Base-by-base conservation (phyloP, 2,329 filamentous ascomycete species). In the Xylariaceae sp. region DNA sequence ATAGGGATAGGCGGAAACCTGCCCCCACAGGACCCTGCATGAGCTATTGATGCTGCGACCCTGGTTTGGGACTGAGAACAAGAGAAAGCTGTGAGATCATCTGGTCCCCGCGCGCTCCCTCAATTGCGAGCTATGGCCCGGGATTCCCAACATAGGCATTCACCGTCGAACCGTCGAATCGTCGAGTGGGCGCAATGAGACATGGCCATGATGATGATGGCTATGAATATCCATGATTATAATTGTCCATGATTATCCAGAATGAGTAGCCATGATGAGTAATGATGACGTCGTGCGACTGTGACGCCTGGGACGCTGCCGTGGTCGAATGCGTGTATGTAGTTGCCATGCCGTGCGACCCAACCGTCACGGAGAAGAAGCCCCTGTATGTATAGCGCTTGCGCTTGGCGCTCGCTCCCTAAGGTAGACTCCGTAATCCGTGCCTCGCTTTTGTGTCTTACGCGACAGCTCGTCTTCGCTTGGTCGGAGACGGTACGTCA, bases 401-500 rank as follows among this genome's bases (percentile, higher is more conserved):
- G 23, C 23, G 23, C 23, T 11, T 11, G 7, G 17, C 9, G 18
- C n/a, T 37, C 15, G 35, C 13, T 23, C 8, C 18, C 35, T 11
- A 30, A 23, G 23, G 23, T 30, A 30, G 23, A 30, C 23, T 30
- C 23, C 23, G 23, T 30, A 30, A 4, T 30, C 23, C 23, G 23
- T 45, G 13, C 35, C 30, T 7, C 35, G 10, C 10, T 6, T n/a
- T 17, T 2, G 23, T 30, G 23, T 30, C 23, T 50, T 55, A 9
- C 39, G 13, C 15, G 37, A 42, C 68, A n/a, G 66, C 73, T 39
- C 77, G 73, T 63, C 73, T 72, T 51, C 76, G 78, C 73, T 83
- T 83, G 67, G 89, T 88, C n/a, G 88, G 87, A 67, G 90, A 87
- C 64, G 92, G 88, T 58, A 93, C 82, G 62, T 96, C 90, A 0